These are phyloP conservation scores for Cornus suecica DNA, from an alignment of 148 eudicot genomes.

Conservation along the genomic window DNA sequence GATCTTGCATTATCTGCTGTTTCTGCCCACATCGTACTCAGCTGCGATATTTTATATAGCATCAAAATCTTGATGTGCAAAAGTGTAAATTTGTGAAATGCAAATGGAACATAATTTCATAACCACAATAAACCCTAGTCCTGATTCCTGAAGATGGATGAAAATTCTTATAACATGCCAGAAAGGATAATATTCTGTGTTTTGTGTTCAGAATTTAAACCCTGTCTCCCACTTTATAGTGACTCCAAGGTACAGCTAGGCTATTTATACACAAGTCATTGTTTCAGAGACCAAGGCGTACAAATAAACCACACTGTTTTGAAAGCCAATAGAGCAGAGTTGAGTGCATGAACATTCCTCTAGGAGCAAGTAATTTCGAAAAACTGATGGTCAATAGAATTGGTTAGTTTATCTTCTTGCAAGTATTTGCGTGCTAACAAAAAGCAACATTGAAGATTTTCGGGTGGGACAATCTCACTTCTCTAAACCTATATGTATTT, in stretches of 20 bases:
- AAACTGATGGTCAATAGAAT: neutral
- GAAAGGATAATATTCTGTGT: neutral
- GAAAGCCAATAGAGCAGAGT: neutral
- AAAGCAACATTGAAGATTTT: neutral
- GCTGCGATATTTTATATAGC: constrained; percentile 30
- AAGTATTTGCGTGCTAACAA: neutral
- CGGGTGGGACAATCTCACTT: neutral
- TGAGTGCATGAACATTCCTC: neutral
- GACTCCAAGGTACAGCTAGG: neutral
- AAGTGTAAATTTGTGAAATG: neutral
- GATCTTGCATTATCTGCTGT: constrained; percentile 88
- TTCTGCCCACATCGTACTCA: constrained; percentile 94
- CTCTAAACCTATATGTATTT: neutral
- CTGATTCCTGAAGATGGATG: neutral
- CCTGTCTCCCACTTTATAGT: neutral
- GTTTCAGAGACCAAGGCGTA: neutral
- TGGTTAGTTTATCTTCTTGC: neutral
- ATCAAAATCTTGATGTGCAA: neutral
- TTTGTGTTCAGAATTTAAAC: neutral
- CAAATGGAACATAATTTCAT: neutral
- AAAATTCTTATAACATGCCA: neutral
- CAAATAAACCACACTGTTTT: neutral
- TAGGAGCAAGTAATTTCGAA: neutral
- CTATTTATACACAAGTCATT: neutral
- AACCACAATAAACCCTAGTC: neutral